Evolutionary conservation across 192 early-diverging fungal species (phyloP), one percentile per base, ranked within the genome.

Genomic region (Linnemannia hyalina): DNA sequence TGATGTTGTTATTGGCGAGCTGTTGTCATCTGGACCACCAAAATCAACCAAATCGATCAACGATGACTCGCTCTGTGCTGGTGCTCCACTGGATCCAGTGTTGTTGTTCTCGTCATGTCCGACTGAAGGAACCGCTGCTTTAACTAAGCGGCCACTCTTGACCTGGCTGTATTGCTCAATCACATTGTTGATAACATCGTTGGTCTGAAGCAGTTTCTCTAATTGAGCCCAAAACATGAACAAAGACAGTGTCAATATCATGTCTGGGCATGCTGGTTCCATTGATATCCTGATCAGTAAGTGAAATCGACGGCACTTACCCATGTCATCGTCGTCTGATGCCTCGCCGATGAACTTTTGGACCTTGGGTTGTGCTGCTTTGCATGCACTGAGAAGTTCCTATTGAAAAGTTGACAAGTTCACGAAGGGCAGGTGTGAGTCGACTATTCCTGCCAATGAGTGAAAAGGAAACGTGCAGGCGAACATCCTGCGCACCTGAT

Each of bases 181-280:
- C 4, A 95, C 96, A 76, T 90, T 94, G 88, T 97, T 97, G 83
- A 97, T 95, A 70, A 95, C 87, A 84, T 97, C 97, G 76, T 97
- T 97, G 47, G 96, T 82, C 32, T 88, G 89, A 55, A 97, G 86
- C 18, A 97, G 80, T 36, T 92, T 93, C 38, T 94, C 95, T 94
- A 87, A 16, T 23, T 60, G 32, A 11, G 8, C 9, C 29, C 0
- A 46, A 0, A 29, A 73, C 5, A 7, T 16, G 38, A 29, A 46
- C 10, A 42, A 73, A 29, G 10, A 26, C 5, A 3, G 11, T 6
- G 41, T 46, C 18, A 46, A 3, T 47, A 73, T 1, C n/a, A 9
- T 46, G 26, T 23, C 23, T 41, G 18, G 20, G 5, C 69, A 42
- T 10, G 18, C 13, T 38, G 36, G 7, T 41, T 10, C 20, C 10